Base-by-base conservation (phyloP, 1,284 basidiomycete species). In the Thecaphora thlaspeos region DNA sequence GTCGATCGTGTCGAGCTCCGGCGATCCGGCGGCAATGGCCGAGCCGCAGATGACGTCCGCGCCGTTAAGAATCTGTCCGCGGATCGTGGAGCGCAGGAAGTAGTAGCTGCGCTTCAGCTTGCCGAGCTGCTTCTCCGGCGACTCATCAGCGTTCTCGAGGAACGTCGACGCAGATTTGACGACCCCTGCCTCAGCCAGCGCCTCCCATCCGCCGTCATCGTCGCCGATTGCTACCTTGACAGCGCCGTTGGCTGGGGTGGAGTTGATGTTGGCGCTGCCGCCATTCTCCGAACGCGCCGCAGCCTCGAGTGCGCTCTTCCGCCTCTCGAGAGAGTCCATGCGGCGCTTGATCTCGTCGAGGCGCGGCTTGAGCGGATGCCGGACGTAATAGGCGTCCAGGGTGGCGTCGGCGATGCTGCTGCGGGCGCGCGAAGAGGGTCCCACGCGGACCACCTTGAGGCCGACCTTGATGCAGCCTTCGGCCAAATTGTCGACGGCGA, bases 401-500 rank as follows among this genome's bases (percentile, higher is more conserved):
- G 87, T 88, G 68, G 85, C 80, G 32, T 83, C 70, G 19, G 81
- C 68, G 4, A 91, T 80, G 12, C 84, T 82, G 0, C 82, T 76
- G 32, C 84, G 83, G n/a, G 83, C 84, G 7, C 67, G 63, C 1
- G 67, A 52, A 2, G 81, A 81, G 34, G 82, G 84, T 3, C 90
- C 90, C 12, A 90, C 82, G 1, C 92, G 87, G 4, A 94, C 80
- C 0, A 90, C 87, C 48, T 85, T 85, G 44, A 94, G 78, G 0
- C 87, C 86, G 1, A 83, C 80, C 41, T 64, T 41, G 34, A 78
- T 70, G 55, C 82, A 82, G 22, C 90, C 82, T 69, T 88, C 86
- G 30, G 92, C 85, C 9, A 96, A 83, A 66, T 95, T 91, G 77
- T 96, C 91, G n/a, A 94, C 90, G 0, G 93, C 91, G 22, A 87